Percentiles rank a stretch among this genome's conserved stretches.
These are phyloP conservation scores for Nidularia sp. DNA, from an alignment of 768 basidiomycete species.

Conservation along the genomic window DNA sequence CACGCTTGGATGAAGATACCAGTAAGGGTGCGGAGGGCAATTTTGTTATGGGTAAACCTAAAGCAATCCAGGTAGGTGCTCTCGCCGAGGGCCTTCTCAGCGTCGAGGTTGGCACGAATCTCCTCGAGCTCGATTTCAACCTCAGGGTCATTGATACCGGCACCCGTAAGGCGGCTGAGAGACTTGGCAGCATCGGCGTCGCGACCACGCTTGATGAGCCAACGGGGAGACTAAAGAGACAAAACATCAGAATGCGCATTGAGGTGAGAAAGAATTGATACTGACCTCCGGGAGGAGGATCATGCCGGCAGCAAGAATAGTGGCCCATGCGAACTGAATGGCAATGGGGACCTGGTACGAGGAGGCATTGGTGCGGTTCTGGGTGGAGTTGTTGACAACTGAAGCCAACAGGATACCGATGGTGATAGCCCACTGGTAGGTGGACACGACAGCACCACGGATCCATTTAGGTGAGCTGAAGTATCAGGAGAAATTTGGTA, in stretches of 20 bases:
- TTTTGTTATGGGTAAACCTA: constrained; percentile 52
- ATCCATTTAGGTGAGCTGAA: constrained; percentile 59
- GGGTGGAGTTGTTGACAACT: constrained; percentile 63
- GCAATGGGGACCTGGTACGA: constrained; percentile 59
- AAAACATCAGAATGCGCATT: too few relatives aligned
- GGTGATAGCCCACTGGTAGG: constrained; percentile 69
- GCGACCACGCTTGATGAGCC: constrained; percentile 60
- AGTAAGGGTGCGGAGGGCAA: constrained; percentile 65
- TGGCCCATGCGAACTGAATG: constrained; percentile 78
- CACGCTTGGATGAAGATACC: constrained; percentile 48
- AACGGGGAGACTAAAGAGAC: constrained; percentile 46
- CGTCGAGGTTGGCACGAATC: constrained; percentile 48
- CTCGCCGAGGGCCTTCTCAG: constrained; percentile 56
- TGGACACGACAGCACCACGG: constrained; percentile 65
- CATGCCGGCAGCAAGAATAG: constrained; percentile 68
- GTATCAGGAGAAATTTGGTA: constrained; percentile 4
- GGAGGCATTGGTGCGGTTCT: constrained; percentile 45
- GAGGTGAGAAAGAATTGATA: too few relatives aligned
- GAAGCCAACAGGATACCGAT: constrained; percentile 72
- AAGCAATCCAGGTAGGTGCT: constrained; percentile 57
- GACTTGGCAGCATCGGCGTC: constrained; percentile 52
- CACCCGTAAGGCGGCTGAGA: constrained; percentile 59
- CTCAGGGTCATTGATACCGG: constrained; percentile 41
- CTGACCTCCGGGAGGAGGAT: constrained; percentile 13
- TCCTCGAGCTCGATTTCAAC: constrained; percentile 48